Evolutionary conservation across 2,329 filamentous ascomycete species (phyloP), one percentile per base, ranked within the genome.

Genomic region (Colletotrichum simmondsii): DNA sequence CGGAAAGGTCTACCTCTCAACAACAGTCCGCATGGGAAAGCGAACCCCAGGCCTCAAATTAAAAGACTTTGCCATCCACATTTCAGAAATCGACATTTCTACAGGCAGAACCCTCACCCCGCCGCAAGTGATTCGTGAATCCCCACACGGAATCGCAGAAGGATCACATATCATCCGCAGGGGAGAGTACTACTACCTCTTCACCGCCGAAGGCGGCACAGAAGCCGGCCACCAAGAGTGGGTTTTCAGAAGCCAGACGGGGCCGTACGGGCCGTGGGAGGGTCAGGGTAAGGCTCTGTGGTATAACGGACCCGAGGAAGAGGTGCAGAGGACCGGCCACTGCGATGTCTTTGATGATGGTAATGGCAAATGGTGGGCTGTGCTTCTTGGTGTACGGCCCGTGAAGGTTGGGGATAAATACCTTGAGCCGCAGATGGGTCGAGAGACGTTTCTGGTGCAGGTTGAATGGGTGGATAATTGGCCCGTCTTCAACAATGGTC

Each of bases 1-100:
- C 14, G 84, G 80, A 11, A 86, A 83, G 1, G 84, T 85, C 1
- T 89, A 89, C 68, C 82, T 90, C 1, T 88, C 86, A 65, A 83
- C 83, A 24, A 84, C 80, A 3, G 78, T 80, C 65, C 79, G 82
- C 24, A 74, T 84, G 54, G 76, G 79, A 0, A 65, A 80, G 22
- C 83, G 85, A 16, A 81, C 82, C 0, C 81, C 81, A 0, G 75
- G 78, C 10, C 81, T 80, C 1, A 84, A 81, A 14, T 73, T 86
- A 11, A 88, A 88, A 69, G 87, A 90, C 74, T 89, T 90, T 73
- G 86, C 80, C 64, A 88, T 87, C 68, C 85, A 86, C 71, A 79
- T 85, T 24, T 84, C 82, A 5, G 80, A 85, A 69, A 83, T 87
- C 46, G 82, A 87, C 54, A 76, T 87, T 3, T 59, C 75, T 11